A percentile compares a stretch with the other conserved stretches of the same genome.
phyloP scores from a whole-genome alignment of 1,284 basidiomycete genomes.

The Marasmius tenuissimus region DNA sequence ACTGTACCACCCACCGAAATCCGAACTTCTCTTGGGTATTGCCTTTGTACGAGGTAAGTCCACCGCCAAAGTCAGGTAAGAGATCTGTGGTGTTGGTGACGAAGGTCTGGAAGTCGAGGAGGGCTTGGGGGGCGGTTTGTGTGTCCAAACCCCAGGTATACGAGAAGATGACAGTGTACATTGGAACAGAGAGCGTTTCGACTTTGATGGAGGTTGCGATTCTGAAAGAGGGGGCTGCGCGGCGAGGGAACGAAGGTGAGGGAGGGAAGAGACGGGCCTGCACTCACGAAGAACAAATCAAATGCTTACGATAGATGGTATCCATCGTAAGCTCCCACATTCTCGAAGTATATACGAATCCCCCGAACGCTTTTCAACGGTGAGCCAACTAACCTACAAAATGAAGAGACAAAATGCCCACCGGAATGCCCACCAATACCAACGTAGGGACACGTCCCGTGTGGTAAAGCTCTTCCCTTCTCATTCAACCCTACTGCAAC shows the following conservation, averaged over 20 bases:
- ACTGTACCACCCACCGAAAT: conserved; percentile 11
- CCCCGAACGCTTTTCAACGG: conserved; percentile 16
- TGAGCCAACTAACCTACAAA: no score
- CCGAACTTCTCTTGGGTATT: not conserved
- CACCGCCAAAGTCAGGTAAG: conserved; percentile 13
- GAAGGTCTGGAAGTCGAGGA: conserved; percentile 19
- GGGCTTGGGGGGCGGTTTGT: conserved; percentile 10
- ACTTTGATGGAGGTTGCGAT: conserved; percentile 29
- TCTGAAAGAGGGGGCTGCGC: conserved; percentile 31
- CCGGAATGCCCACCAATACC: conserved; percentile 6
- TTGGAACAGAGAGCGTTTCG: conserved; percentile 25
- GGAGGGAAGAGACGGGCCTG: not conserved
- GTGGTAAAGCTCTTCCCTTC: conserved; percentile 26
- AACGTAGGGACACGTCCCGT: conserved; percentile 30
- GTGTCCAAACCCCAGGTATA: conserved; percentile 15
- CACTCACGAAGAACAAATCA: conserved; percentile 32
- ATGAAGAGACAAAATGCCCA: not conserved
- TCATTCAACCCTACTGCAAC: conserved; percentile 24
- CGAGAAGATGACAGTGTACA: conserved; percentile 20
- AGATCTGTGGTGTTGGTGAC: conserved; percentile 1
- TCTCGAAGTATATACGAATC: conserved; percentile 24
- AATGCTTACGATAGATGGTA: conserved; percentile 23
- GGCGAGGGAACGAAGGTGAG: no score
- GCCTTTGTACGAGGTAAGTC: conserved; percentile 7
- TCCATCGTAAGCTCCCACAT: conserved; percentile 29